phyloP scores from a whole-genome alignment of 2,329 filamentous ascomycete genomes.

The Aspergillus fructus region DNA sequence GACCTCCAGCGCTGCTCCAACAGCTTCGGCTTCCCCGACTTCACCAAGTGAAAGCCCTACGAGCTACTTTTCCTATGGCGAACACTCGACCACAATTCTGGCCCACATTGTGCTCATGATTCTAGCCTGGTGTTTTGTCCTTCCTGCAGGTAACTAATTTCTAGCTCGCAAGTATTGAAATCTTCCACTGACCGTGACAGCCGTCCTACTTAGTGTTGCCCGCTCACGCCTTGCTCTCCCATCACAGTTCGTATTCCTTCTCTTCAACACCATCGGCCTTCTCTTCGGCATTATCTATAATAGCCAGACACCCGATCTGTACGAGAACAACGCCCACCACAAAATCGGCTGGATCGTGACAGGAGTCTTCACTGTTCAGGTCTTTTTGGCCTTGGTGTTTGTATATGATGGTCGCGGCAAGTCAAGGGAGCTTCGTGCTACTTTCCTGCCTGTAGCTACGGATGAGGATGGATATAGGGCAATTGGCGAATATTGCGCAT shows the following conservation, averaged over 20 bases:
- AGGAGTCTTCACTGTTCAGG: constrained; percentile 68
- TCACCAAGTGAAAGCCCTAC: constrained; percentile 26
- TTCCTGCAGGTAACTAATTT: constrained; percentile 61
- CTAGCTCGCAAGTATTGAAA: too few relatives aligned
- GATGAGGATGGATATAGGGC: constrained; percentile 36
- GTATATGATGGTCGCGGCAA: constrained; percentile 55
- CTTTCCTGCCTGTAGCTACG: constrained; percentile 62
- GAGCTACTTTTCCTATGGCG: constrained; percentile 45
- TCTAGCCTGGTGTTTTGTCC: constrained; percentile 68
- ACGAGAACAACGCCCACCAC: constrained; percentile 23
- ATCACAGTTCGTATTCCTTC: constrained; percentile 37
- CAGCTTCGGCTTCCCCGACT: background rate
- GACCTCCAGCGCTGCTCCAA: constrained; percentile 14
- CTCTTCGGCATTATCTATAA: constrained; percentile 22
- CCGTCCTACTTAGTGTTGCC: constrained; percentile 81
- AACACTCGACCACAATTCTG: constrained; percentile 54
- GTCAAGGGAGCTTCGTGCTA: constrained; percentile 48
- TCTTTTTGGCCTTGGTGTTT: constrained; percentile 65
- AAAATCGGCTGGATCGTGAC: constrained; percentile 67
- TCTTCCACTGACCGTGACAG: constrained; percentile 43
- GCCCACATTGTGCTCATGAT: constrained; percentile 71
- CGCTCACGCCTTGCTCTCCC: constrained; percentile 71
- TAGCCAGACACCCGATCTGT: constrained; percentile 22
- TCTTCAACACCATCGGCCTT: constrained; percentile 21
- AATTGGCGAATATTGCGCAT: constrained; percentile 55